Base-by-base conservation (phyloP, 2,329 filamentous ascomycete genomes). In the Fusarium sp. region DNA sequence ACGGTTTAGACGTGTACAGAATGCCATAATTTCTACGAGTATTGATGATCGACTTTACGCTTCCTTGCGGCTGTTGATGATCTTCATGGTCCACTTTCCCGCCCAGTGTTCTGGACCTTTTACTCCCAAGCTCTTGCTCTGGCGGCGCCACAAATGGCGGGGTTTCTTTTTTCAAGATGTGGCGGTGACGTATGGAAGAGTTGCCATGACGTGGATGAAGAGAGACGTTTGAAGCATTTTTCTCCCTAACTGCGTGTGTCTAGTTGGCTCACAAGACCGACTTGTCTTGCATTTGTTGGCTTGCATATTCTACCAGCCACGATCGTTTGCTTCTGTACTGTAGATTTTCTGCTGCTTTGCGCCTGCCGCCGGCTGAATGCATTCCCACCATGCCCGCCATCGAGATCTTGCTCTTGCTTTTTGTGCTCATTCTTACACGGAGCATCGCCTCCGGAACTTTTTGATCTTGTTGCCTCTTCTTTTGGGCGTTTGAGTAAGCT, bases 351-450 rank as follows among this genome's bases (percentile, higher is more conserved):
- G 47, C 42, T 58, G 27, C 45, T 68, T 67, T 29, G 37, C 47
- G 50, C 20, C 37, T 40, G 27, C 31, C 27, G 14, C 38, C 64
- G 47, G 60, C 47, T 58, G 62, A 64, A 66, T 62, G 18, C 37
- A 61, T 61, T 61, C 45, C 57, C 56, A 61, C 60, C 16, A 50
- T 73, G 66, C 56, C 50, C 11, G 27, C 58, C 69, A 75, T 75
- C 72, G 72, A 75, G 72, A 75, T 75, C 69, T 35, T 38, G n/a
- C 42, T 56, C 52, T n/a, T 60, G 57, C 72, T 62, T 64, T 64
- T 13, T 70, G 69, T 70, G 69, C 62, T 40, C 62, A 50, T 56
- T 57, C 34, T 31, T 35, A 24, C 11, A 63, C 72, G 72, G 72
- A 75, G 72, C 57, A 73, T 64, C n/a, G 37, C 16, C 62, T 75